A percentile compares a stretch with the other conserved stretches of the same genome.
These are phyloP conservation scores for Fraxinus paxiana DNA, from an alignment of 305 asterid genomes.

Conservation along the genomic window DNA sequence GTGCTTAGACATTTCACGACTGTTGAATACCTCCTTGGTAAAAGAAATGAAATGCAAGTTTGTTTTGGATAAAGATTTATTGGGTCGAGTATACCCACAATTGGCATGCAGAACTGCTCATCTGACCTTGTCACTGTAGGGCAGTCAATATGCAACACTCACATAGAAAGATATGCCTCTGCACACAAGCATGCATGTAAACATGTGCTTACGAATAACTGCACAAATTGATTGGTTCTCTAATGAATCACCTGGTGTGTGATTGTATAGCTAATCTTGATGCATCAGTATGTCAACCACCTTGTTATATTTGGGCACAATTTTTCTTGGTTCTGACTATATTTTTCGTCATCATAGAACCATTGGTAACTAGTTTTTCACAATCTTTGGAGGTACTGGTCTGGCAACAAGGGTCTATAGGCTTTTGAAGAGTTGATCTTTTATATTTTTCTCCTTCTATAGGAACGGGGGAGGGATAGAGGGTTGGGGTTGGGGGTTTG, in stretches of 20 bases:
- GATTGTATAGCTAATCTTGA: neutral
- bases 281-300: neutral
- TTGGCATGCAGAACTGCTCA: conserved; percentile 14
- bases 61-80: neutral
- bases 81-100: conserved; percentile 5
- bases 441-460: neutral
- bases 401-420: neutral
- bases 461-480: neutral
- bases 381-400: neutral
- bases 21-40: conserved; percentile 9
- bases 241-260: neutral
- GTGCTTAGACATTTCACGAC: conserved; percentile 1
- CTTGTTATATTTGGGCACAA: neutral
- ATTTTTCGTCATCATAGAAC: neutral
- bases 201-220: neutral
- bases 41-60: neutral
- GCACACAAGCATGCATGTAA: neutral
- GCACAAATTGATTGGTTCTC: neutral
- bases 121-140: neutral
- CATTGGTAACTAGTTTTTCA: neutral
- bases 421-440: neutral
- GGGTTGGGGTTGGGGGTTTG: neutral
- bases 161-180: neutral
- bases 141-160: neutral
- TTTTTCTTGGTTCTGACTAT: neutral